Conservation (phyloP, 1,139 yeast genomes). For the Pichia sp. region DNA sequence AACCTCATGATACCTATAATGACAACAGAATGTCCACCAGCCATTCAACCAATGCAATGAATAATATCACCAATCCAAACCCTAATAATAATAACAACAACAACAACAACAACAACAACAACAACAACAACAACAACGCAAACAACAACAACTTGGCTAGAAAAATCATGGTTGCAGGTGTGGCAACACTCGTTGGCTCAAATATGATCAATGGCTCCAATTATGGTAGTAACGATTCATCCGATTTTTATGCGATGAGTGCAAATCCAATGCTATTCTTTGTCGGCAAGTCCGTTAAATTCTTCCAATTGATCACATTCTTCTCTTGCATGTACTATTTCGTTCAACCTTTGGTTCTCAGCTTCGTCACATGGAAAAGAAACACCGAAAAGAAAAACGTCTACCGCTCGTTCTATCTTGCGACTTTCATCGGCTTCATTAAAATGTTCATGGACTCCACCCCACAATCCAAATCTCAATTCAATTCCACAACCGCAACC, state of each 20-base stretch:
- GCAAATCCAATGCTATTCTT: slow-evolving; percentile 7
- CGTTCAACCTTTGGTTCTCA: slow-evolving; percentile 7
- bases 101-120: not conserved
- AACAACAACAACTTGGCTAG: slow-evolving; percentile 17
- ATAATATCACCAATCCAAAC: not conserved
- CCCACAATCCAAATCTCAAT: not conserved
- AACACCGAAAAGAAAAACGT: not conserved
- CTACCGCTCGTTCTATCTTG: slow-evolving; percentile 1
- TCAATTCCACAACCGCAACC: not conserved
- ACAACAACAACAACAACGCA: slow-evolving; percentile 2
- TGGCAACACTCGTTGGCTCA: slow-evolving; percentile 32
- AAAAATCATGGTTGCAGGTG: slow-evolving; percentile 32
- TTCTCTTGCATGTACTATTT: slow-evolving; percentile 15
- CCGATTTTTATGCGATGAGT: slow-evolving; percentile 6
- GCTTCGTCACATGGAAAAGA: slow-evolving; percentile 2
- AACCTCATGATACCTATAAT: not conserved
- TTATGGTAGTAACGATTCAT: slow-evolving; percentile 17
- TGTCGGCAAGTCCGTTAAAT: slow-evolving; percentile 3
- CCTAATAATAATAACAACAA: not conserved
- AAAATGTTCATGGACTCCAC: not conserved
- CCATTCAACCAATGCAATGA: not conserved
- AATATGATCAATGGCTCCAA: slow-evolving; percentile 18
- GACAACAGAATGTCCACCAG: not conserved
- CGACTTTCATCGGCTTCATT: not conserved
- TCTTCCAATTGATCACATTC: slow-evolving; percentile 11